Evolutionary conservation across 2,329 filamentous ascomycete species (phyloP), one percentile per base, ranked within the genome.

Genomic region (Cercospora zeina): DNA sequence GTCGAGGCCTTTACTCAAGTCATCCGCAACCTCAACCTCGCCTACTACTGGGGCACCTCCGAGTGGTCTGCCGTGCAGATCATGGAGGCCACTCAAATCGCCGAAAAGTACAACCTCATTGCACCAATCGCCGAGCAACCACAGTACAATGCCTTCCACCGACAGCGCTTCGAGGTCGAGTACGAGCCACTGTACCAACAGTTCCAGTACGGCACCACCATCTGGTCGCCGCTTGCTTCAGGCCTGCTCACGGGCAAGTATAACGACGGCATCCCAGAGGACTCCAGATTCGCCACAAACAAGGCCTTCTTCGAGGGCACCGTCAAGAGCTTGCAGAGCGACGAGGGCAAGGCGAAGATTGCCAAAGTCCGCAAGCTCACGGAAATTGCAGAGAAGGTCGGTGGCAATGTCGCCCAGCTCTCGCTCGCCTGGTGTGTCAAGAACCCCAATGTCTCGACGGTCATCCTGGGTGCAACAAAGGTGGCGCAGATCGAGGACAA

Each of bases 231-330:
- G 19, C 77, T 86, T 9, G 82, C 81, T 51, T 82, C 78, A 31
- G 85, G 85, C 61, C 74, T 87, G 39, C 73, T 87, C 58, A 86
- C 83, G 7, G 85, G 85, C 69, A 87, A 87, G 76, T 87, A 87
- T 79, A 86, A 86, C 73, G 79, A 86, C 65, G 84, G 84, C 58
- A 83, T 87, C 59, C 83, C 84, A 14, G 80, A 84, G 68, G 84
- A 81, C 69, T 86, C 83, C 39, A 83, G 85, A 36, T 86, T 86
- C 68, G 82, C 82, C 59, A 83, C 78, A 67, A 84, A 85, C 75
- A 79, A 82, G 63, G 80, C 80, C 57, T 81, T 82, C 68, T 87
- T 87, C 74, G 81, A 82, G 67, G 78, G 81, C 68, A 83, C 81
- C 16, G 80, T 86, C 63, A 80, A 81, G 68, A 75, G 75, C 55